Conservation (phyloP, 192 early-diverging fungal species). For the Rhizophagus prolifer region DNA sequence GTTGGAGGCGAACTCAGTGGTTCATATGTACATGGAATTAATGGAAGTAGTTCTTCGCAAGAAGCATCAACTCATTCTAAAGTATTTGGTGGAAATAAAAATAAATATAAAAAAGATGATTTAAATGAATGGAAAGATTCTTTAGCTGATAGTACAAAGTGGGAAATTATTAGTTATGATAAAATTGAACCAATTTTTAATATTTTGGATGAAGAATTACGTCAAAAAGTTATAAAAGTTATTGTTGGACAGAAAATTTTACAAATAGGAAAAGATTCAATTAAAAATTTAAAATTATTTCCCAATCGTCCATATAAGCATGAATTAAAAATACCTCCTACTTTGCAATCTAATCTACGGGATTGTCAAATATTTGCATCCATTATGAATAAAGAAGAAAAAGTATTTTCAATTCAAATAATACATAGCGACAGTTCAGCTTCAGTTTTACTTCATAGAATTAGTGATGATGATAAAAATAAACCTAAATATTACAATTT, state of each 20-base stretch:
- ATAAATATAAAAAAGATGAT: not conserved
- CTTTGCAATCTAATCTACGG: not conserved
- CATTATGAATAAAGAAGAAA: not conserved
- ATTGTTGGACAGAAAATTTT: not conserved
- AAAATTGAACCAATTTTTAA: not conserved
- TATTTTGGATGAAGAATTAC: not conserved
- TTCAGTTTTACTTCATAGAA: not conserved
- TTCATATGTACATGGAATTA: not conserved
- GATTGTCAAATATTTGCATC: slow-evolving; percentile 1
- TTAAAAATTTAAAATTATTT: not conserved
- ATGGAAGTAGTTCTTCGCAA: not conserved
- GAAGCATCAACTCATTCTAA: not conserved
- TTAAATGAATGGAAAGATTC: not conserved
- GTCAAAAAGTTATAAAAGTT: not conserved
- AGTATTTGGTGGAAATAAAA: not conserved
- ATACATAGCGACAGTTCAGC: not conserved
- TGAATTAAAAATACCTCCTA: not conserved
- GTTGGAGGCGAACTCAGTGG: too few relatives aligned
- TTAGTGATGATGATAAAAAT: not conserved
- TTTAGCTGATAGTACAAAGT: not conserved
- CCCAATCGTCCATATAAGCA: not conserved
- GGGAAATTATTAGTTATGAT: not conserved
- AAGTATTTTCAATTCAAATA: not conserved
- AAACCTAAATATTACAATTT: not conserved
- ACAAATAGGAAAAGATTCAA: not conserved